phyloP scores from a whole-genome alignment of 768 basidiomycete species.

The Trametopsis cervina region DNA sequence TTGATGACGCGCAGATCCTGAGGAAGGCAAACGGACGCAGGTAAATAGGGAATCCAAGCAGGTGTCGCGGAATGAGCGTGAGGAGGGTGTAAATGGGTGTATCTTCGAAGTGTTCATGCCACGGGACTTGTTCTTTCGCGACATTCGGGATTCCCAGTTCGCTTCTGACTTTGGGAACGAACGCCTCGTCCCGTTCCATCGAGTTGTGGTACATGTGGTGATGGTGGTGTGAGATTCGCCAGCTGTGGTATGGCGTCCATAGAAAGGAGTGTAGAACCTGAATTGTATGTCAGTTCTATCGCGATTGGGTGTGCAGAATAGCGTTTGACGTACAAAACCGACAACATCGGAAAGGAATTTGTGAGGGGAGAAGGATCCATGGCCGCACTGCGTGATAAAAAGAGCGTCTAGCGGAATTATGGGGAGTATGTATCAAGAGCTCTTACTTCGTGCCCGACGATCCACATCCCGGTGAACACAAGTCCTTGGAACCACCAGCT shows the following conservation, averaged over 20 bases:
- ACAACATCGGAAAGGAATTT: slow-evolving; percentile 15
- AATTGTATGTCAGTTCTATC: not conserved
- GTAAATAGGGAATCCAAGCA: slow-evolving; percentile 18
- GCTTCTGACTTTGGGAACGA: slow-evolving; percentile 12
- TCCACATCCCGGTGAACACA: slow-evolving; percentile 21
- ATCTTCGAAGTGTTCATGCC: slow-evolving; percentile 12
- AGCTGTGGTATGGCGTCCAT: slow-evolving; percentile 28
- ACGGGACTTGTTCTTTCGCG: slow-evolving; percentile 5
- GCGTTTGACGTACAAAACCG: slow-evolving; percentile 6
- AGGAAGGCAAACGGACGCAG: not conserved
- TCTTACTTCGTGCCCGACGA: slow-evolving; percentile 17
- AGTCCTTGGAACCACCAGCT: slow-evolving; percentile 23
- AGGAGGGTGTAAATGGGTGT: slow-evolving; percentile 14
- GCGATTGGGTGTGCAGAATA: too few species aligned
- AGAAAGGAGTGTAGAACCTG: slow-evolving; percentile 7
- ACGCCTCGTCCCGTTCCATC: slow-evolving; percentile 13
- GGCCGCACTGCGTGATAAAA: slow-evolving; percentile 15
- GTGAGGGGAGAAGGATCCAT: slow-evolving; percentile 16
- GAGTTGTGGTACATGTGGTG: slow-evolving; percentile 8
- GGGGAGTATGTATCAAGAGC: not conserved
- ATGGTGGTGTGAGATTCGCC: slow-evolving; percentile 10
- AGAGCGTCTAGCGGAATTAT: not conserved
- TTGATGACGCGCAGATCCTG: not conserved
- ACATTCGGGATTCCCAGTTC: slow-evolving; percentile 5
- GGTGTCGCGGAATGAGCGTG: slow-evolving; percentile 9